These are phyloP conservation scores for Hypoxylon rubiginosum DNA, from an alignment of 2,329 filamentous ascomycete species.

Conservation along the genomic window DNA sequence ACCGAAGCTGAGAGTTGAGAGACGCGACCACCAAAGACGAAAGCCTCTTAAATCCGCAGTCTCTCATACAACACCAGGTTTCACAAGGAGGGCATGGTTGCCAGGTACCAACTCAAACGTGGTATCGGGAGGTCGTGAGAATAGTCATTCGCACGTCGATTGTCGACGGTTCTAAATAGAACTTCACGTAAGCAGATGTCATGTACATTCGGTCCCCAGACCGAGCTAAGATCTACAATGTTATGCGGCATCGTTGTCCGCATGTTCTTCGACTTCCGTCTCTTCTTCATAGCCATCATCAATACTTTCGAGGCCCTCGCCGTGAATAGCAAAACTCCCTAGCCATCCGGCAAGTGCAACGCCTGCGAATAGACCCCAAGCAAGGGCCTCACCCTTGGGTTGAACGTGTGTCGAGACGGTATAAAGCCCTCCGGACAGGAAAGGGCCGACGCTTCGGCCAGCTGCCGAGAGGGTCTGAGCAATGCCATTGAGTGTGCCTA, in stretches of 20 bases:
- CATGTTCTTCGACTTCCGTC: constrained; percentile 35
- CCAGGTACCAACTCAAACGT: not conserved
- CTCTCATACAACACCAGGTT: not conserved
- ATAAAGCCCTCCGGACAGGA: constrained; percentile 89
- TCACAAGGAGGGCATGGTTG: not conserved
- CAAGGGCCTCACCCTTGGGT: constrained; percentile 85
- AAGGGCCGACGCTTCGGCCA: constrained; percentile 88
- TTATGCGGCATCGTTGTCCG: constrained; percentile 18
- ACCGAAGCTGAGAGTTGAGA: not conserved
- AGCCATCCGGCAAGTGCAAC: constrained; percentile 85
- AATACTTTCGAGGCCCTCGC: constrained; percentile 70
- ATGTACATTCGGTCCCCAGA: constrained; percentile 4
- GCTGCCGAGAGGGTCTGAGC: constrained; percentile 94
- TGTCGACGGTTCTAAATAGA: constrained; percentile 14
- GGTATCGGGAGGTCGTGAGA: not conserved
- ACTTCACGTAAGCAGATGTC: constrained; percentile 34
- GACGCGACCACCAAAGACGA: not conserved
- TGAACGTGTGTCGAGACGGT: constrained; percentile 79
- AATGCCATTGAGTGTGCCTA: constrained; percentile 92
- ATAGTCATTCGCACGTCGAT: constrained; percentile 2
- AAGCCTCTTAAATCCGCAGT: not conserved
- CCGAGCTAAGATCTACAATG: constrained; percentile 13
- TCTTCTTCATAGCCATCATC: constrained; percentile 60
- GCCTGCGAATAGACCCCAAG: constrained; percentile 89
- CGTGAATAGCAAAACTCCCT: constrained; percentile 82